Percentiles rank a stretch among this genome's conserved stretches.
These are phyloP conservation scores for Nannochloris sp. DNA, from an alignment of 139 green algal genomes.

Conservation along the genomic window DNA sequence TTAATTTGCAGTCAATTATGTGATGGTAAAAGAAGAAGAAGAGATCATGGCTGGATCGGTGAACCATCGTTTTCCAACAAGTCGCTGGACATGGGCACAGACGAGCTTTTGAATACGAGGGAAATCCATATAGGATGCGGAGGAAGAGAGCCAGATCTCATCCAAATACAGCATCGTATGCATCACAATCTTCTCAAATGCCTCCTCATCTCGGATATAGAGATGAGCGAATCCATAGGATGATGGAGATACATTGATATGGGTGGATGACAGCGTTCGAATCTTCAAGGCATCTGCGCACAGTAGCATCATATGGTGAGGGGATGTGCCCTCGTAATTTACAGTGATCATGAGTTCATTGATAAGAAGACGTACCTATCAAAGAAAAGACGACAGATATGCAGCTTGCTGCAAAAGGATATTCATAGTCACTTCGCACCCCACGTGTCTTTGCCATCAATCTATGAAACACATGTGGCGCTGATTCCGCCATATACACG, in stretches of 20 bases:
- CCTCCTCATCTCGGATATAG: background rate
- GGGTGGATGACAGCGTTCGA: too few species aligned
- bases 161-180: constrained; percentile 4
- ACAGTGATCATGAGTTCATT: too few species aligned
- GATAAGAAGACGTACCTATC: constrained; percentile 7
- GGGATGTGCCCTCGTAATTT: too few species aligned
- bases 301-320: too few species aligned
- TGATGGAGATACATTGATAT: background rate
- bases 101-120: background rate
- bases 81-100: background rate
- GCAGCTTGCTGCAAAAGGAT: constrained; percentile 80
- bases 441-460: constrained; percentile 63
- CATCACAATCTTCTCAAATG: constrained; percentile 2
- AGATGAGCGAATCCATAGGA: background rate
- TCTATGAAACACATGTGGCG: constrained; percentile 23
- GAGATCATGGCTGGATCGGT: background rate
- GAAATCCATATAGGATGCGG: background rate
- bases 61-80: background rate
- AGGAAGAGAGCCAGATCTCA: background rate
- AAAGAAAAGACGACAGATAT: constrained; percentile 81
- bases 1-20: too few species aligned
- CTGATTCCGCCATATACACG: constrained; percentile 48
- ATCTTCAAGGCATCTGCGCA: too few species aligned
- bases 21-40: background rate
- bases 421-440: constrained; percentile 57